These are phyloP conservation scores for Protomyces lactucae-debilis DNA, from an alignment of 1,139 yeast genomes.

Conservation along the genomic window DNA sequence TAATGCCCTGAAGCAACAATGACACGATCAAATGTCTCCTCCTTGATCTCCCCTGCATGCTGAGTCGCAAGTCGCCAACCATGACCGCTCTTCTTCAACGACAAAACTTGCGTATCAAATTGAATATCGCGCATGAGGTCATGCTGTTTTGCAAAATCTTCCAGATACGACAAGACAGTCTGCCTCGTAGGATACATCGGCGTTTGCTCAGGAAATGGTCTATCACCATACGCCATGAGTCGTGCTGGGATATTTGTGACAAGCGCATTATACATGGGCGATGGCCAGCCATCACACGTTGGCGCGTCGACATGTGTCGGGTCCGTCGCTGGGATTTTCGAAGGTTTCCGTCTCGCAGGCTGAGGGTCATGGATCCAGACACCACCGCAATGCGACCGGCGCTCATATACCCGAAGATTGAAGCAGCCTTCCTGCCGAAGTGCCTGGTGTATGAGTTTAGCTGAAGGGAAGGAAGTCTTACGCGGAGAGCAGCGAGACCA, in stretches of 20 bases:
- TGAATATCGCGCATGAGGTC: neutral
- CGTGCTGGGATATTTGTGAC: constrained; percentile 25
- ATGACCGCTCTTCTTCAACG: neutral
- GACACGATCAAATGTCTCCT: constrained; percentile 50
- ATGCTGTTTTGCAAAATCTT: constrained; percentile 1
- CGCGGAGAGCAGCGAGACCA: constrained; percentile 55
- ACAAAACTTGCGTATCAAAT: neutral
- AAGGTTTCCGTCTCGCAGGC: neutral
- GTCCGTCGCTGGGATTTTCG: constrained; percentile 23
- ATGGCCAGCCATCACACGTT: constrained; percentile 24
- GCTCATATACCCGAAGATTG: constrained; percentile 45
- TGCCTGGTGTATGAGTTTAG: neutral
- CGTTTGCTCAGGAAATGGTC: constrained; percentile 1
- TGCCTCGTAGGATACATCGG: constrained; percentile 20
- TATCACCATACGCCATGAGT: constrained; percentile 23
- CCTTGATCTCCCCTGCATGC: neutral
- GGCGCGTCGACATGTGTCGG: constrained; percentile 21
- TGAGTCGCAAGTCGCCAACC: constrained; percentile 1
- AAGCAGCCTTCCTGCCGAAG: neutral
- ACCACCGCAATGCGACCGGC: constrained; percentile 50
- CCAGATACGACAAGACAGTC: constrained; percentile 11
- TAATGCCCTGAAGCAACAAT: constrained; percentile 51
- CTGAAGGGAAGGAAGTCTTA: constrained; percentile 37
- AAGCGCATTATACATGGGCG: constrained; percentile 31
- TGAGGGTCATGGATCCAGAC: constrained; percentile 45